Evolutionary conservation across 202 grass and related monocot species (phyloP), one percentile per base, ranked within the genome.

Genomic region (Carex sylvatica): DNA sequence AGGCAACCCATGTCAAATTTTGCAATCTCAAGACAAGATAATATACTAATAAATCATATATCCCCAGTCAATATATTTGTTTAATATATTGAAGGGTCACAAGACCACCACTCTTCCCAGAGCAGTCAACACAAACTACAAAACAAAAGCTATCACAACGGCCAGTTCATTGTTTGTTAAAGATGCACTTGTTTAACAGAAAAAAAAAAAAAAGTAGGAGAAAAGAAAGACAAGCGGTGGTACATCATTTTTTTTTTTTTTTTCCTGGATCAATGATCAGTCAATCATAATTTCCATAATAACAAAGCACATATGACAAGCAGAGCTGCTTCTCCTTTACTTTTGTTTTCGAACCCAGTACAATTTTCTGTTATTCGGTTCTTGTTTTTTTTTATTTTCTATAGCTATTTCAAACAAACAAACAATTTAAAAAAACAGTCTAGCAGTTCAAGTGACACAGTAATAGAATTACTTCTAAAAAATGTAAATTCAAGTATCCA

Each of bases 111-210:
- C 79, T 46, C 14, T 65, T 82, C 28, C 60, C 40, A 67, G 24
- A 54, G 61, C 56, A 81, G 61, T 81, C 79, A 81, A 81, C 79
- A 81, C 36, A 81, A 81, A 81, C n/a, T 53, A 81, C 61, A 81
- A 65, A 61, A 64, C 16, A 65, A 81, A 81, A n/a, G 79, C 46
- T 66, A 52, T 42, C 72, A 76, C 23, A 76, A 76, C 46, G 51
- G 56, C 13, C 55, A 24, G 58, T 31, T 55, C 49, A n/a, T 75
- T 75, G 49, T 75, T 31, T 54, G 7, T 74, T 74, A 53, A 30
- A 74, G 47, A 75, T 75, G 49, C 23, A 31, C 15, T n/a, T 71
- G n/a, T n/a, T 70, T 70, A 44, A 22, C 67, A 70, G 38, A 71
- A 71, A 71, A 47, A 4, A 71, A 71, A 47, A 4, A 24, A 46